Conservation (phyloP, 1,139 yeast species). For the Scheffersomyces quercinus region DNA sequence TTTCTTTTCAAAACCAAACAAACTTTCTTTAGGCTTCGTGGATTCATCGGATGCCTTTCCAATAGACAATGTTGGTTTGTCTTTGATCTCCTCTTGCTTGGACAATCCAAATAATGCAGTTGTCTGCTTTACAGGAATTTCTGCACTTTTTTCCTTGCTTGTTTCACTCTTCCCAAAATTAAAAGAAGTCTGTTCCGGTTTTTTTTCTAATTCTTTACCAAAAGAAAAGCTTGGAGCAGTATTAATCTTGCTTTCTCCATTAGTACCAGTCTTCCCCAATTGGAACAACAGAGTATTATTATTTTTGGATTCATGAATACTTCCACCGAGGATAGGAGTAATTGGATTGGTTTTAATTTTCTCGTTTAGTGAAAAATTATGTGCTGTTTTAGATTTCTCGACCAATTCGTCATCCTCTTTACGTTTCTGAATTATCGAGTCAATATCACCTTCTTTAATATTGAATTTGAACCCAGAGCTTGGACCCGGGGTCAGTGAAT, state of each 20-base stretch:
- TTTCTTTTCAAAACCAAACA: too few species aligned
- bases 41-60: slow-evolving; percentile 1
- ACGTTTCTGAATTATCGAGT: slow-evolving; percentile 22
- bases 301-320: too few species aligned
- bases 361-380: neutral
- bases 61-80: slow-evolving; percentile 2
- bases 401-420: slow-evolving; percentile 12
- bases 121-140: too few species aligned
- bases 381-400: neutral
- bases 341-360: slow-evolving; percentile 1
- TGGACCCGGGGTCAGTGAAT: slow-evolving; percentile 23
- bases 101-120: too few species aligned
- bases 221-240: slow-evolving; percentile 10
- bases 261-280: slow-evolving; percentile 11
- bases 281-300: slow-evolving; percentile 14
- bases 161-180: neutral
- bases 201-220: neutral
- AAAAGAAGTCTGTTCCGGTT: neutral
- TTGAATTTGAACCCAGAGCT: slow-evolving; percentile 42
- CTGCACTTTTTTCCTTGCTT: too few species aligned
- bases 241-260: neutral
- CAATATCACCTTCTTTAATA: slow-evolving; percentile 27
- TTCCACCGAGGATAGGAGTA: too few species aligned
- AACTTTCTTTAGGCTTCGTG: neutral
- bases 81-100: neutral